Percentiles rank a stretch among this genome's conserved stretches.
Evolutionary conservation across 169 alveolate species (phyloP).

Genomic region (Perkinsus olseni): DNA sequence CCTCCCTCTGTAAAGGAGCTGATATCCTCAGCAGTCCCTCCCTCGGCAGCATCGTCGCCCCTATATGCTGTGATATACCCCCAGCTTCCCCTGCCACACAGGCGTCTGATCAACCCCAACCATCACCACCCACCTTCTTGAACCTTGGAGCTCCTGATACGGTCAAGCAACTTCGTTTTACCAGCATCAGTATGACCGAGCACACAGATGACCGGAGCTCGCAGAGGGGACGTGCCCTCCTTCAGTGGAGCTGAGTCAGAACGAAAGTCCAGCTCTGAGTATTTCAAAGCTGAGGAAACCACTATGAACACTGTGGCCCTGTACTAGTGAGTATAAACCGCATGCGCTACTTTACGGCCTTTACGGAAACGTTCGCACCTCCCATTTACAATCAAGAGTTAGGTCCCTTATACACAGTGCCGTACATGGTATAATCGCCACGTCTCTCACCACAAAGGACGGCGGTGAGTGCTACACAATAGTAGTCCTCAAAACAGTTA

Average conservation of each 20-base stretch:
- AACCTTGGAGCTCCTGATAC: constrained; percentile 95
- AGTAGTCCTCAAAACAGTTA: too few relatives aligned
- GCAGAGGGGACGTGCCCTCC: neutral
- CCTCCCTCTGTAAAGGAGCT: neutral
- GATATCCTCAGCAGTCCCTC: constrained; percentile 80
- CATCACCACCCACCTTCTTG: constrained; percentile 47
- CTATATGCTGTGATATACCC: constrained; percentile 99
- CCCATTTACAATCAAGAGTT: too few relatives aligned
- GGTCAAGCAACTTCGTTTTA: constrained; percentile 96
- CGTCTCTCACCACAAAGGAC: too few relatives aligned
- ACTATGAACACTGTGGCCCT: too few relatives aligned
- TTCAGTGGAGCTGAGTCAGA: neutral
- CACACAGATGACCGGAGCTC: neutral
- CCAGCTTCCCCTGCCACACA: constrained; percentile 93
- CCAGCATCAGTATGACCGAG: constrained; percentile 35
- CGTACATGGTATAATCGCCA: too few relatives aligned
- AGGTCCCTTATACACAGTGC: too few relatives aligned
- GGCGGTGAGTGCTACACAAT: too few relatives aligned
- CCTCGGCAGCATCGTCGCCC: constrained; percentile 99
- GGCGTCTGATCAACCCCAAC: too few relatives aligned
- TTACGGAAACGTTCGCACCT: too few relatives aligned
- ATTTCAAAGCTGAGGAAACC: too few relatives aligned
- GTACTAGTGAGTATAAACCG: too few relatives aligned
- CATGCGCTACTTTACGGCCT: too few relatives aligned
- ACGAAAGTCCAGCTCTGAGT: neutral